Conservation (phyloP, 768 basidiomycete genomes). For the Thelephora aurantiotincta region DNA sequence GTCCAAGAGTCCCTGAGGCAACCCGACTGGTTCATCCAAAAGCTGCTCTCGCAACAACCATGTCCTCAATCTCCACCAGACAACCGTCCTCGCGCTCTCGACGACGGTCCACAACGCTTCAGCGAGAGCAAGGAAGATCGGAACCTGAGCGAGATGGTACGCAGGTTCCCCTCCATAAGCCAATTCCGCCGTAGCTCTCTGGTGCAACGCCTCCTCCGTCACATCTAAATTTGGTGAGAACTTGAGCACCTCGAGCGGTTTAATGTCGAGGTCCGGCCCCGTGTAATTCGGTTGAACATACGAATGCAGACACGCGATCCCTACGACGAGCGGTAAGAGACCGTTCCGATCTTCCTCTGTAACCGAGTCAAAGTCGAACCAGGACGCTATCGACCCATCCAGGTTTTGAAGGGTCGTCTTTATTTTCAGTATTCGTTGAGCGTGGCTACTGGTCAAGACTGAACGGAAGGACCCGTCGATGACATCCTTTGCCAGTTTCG, state of each 20-base stretch:
- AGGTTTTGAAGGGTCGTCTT: constrained; percentile 13
- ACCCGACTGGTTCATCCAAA: constrained; percentile 70
- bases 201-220: constrained; percentile 37
- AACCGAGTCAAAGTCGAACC: constrained; percentile 18
- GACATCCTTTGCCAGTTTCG: constrained; percentile 37
- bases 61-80: constrained; percentile 81
- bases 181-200: constrained; percentile 58
- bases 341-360: constrained; percentile 31
- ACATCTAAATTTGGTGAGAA: neutral
- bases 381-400: constrained; percentile 24
- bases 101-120: constrained; percentile 48
- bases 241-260: constrained; percentile 23
- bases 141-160: constrained; percentile 70
- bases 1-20: constrained; percentile 27
- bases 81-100: constrained; percentile 27
- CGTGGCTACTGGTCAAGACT: constrained; percentile 25
- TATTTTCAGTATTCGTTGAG: constrained; percentile 22
- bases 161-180: constrained; percentile 86
- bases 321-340: constrained; percentile 45
- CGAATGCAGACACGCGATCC: constrained; percentile 71
- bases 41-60: constrained; percentile 63
- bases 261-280: constrained; percentile 68
- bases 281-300: constrained; percentile 97
- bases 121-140: constrained; percentile 64
- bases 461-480: constrained; percentile 45